Conservation (phyloP, 2,329 filamentous ascomycete genomes). For the Penicillium sp. region DNA sequence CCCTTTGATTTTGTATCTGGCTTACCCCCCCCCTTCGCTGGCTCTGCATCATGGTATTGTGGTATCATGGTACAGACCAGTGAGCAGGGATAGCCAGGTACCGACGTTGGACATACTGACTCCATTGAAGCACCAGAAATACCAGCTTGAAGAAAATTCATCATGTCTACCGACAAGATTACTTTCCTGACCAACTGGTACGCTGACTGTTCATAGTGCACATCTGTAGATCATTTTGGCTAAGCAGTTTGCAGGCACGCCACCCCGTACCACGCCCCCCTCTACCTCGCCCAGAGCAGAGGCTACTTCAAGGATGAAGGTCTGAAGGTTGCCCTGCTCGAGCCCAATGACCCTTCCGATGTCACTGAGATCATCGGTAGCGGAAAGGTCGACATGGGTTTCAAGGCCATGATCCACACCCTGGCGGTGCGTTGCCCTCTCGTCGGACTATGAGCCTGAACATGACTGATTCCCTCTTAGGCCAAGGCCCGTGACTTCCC, state of each 20-base stretch:
- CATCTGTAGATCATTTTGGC: slow-evolving; percentile 14
- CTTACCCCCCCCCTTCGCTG: not conserved
- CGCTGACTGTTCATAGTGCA: slow-evolving; percentile 27
- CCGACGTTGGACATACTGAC: slow-evolving; percentile 32
- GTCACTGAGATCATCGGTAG: slow-evolving; percentile 80
- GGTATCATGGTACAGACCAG: not conserved
- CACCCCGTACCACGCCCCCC: slow-evolving; percentile 76
- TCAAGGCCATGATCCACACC: slow-evolving; percentile 84
- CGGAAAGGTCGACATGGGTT: slow-evolving; percentile 74
- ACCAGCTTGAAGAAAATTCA: slow-evolving; percentile 40
- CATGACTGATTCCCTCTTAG: slow-evolving; percentile 39
- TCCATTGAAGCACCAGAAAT: slow-evolving; percentile 20
- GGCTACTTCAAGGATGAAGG: slow-evolving; percentile 74
- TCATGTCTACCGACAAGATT: slow-evolving; percentile 81
- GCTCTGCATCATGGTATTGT: not conserved
- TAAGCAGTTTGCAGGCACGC: slow-evolving; percentile 64
- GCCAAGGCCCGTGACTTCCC: slow-evolving; percentile 76
- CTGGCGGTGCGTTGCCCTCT: slow-evolving; percentile 59
- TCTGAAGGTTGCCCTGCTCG: slow-evolving; percentile 74
- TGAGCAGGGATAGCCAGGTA: slow-evolving; percentile 11
- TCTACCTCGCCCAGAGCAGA: slow-evolving; percentile 75
- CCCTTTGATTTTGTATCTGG: slow-evolving; percentile 27
- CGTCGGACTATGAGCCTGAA: not conserved
- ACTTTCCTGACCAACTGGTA: slow-evolving; percentile 85
- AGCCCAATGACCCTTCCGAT: slow-evolving; percentile 79